These are phyloP conservation scores for Discostella pseudostelligera DNA, from an alignment of 108 stramenopile genomes.

Conservation along the genomic window DNA sequence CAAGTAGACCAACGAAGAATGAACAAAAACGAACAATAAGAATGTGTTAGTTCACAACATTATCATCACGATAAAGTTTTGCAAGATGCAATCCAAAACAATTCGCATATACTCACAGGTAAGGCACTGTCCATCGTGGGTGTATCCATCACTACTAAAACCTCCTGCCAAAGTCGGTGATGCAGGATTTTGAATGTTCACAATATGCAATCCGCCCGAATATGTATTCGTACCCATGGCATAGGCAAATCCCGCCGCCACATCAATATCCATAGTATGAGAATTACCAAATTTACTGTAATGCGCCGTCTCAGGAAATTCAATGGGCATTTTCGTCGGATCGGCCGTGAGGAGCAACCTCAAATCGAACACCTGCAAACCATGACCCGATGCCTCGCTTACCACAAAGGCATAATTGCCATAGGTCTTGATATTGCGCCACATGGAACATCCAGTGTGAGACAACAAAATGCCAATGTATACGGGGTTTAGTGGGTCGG, in stretches of 20 bases:
- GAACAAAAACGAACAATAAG: neutral
- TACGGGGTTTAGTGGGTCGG: conserved; percentile 1
- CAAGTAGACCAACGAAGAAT: neutral
- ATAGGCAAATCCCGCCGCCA: conserved; percentile 13
- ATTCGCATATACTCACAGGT: conserved; percentile 20
- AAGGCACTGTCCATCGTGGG: conserved; percentile 43
- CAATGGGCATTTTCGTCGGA: neutral
- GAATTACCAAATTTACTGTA: conserved; percentile 12
- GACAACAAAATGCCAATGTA: conserved; percentile 2
- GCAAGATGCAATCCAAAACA: too few species aligned
- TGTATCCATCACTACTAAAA: conserved; percentile 16
- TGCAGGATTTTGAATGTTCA: conserved; percentile 21
- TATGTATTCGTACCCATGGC: conserved; percentile 19
- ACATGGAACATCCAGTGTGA: neutral
- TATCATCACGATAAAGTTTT: too few species aligned
- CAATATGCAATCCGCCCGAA: conserved; percentile 25
- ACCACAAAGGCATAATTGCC: conserved; percentile 33
- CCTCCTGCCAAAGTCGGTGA: conserved; percentile 20
- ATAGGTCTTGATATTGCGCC: conserved; percentile 39
- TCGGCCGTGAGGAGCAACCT: neutral
- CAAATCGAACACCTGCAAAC: conserved; percentile 29
- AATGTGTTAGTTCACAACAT: too few species aligned
- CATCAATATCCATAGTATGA: conserved; percentile 41
- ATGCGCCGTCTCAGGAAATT: neutral
- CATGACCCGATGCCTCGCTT: conserved; percentile 15